A percentile compares a stretch with the other conserved stretches of the same genome.
phyloP scores from a whole-genome alignment of 1,139 yeast genomes.

The Protomyces gravidus region DNA sequence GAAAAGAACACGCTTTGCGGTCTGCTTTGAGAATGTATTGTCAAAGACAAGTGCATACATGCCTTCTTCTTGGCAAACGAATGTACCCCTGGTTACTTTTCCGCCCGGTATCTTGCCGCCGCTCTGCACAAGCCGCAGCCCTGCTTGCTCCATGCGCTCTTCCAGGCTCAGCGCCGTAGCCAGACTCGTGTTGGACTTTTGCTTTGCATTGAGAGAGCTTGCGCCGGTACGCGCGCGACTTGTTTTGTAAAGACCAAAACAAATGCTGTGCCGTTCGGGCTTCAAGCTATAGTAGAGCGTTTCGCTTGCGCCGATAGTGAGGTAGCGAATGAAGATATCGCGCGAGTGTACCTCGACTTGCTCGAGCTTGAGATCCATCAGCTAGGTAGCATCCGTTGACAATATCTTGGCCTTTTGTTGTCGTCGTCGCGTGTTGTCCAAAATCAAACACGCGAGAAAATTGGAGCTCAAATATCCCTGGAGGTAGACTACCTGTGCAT shows the following conservation, averaged over 20 bases:
- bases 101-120: constrained; percentile 38
- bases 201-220: neutral
- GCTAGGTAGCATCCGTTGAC: neutral
- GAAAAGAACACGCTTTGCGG: constrained; percentile 74
- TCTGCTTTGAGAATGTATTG: constrained; percentile 82
- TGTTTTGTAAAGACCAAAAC: constrained; percentile 26
- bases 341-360: constrained; percentile 83
- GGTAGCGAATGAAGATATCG: constrained; percentile 86
- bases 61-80: constrained; percentile 40
- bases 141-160: constrained; percentile 20
- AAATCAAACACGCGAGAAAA: neutral
- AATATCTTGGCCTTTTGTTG: neutral
- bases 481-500: too few relatives aligned
- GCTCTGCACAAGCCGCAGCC: constrained; percentile 12
- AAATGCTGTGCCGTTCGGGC: constrained; percentile 73
- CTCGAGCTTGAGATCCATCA: constrained; percentile 44
- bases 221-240: neutral
- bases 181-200: neutral
- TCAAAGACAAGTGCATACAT: constrained; percentile 86
- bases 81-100: constrained; percentile 49
- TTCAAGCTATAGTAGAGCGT: constrained; percentile 72
- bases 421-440: neutral
- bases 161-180: constrained; percentile 5
- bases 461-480: neutral
- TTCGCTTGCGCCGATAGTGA: constrained; percentile 64